Evolutionary conservation across 1,284 basidiomycete species (phyloP), one percentile per base, ranked within the genome.

Genomic region (Rhodotorula sp.): DNA sequence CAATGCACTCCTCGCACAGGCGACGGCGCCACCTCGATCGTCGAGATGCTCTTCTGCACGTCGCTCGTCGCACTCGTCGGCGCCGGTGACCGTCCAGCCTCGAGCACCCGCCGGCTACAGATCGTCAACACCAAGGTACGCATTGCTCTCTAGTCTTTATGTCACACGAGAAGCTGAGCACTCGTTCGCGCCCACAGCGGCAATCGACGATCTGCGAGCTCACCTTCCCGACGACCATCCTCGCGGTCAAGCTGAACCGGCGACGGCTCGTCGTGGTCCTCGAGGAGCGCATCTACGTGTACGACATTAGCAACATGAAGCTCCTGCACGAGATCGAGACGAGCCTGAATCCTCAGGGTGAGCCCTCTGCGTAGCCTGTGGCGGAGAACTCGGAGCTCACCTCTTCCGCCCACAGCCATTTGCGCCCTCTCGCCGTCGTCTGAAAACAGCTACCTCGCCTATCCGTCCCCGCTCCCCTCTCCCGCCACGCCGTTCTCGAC

Each of bases 41-140:
- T 98, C 21, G 96, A 99, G 83, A 99, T 99, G 96, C 86, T 99
- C 71, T 99, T 99, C 84, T 97, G 94, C 83, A 99, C 97, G 7
- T 97, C 94, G 17, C 87, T 99, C 71, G 94, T 99, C 65, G 96
- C 96, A 0, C 86, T 99, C 50, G 96, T 99, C 39, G 95, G 96
- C 21, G 93, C 93, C 0, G 92, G 92, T 17, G 94, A 97, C 83
- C 73, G 78, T 27, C 78, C 80, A 2, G 76, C 76, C 21, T 78
- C 78, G 56, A 92, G 90, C 81, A 94, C 94, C 5, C 86, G 96
- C 29, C 92, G 95, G 81, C 84, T 99, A 62, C 94, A 97, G 84
- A 98, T 99, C 71, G 93, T 98, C 65, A 99, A 99, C 81, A 99
- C 96, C 19, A 97, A 96, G 87, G 94, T 92, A 64, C 50, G 85